Conservation (phyloP, 164 flowering plant genomes). For the Annona cherimola region DNA sequence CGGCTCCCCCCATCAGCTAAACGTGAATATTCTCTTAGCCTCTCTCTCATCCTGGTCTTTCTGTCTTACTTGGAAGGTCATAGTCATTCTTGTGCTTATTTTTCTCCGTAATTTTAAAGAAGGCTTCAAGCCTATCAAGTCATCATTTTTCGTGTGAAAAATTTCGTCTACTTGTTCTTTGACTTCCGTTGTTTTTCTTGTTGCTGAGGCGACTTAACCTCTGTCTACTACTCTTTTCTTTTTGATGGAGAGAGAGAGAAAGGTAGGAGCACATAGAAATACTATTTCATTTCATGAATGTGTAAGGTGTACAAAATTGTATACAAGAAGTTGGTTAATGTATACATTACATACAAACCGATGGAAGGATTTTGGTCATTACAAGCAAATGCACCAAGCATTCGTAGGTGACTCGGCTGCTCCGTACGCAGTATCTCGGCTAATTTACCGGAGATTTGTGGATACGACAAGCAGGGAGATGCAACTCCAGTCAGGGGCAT, state of each 20-base stretch:
- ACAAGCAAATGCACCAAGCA: not conserved
- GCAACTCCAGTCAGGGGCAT: not conserved
- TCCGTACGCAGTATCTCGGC: not conserved
- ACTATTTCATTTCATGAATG: not conserved
- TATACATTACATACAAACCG: slow-evolving; percentile 5
- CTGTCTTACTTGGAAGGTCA: not conserved
- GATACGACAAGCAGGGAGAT: not conserved
- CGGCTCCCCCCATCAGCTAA: no score
- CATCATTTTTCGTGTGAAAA: not conserved
- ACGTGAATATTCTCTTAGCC: no score
- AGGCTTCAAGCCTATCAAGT: not conserved
- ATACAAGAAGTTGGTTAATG: slow-evolving; percentile 2
- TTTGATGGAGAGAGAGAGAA: not conserved
- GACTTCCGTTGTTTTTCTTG: not conserved
- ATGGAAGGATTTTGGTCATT: not conserved
- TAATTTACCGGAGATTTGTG: not conserved
- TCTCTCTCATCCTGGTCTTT: no score
- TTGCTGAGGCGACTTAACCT: not conserved
- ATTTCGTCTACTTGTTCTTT: not conserved
- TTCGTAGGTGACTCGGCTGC: not conserved
- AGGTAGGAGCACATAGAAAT: not conserved
- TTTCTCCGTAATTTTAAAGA: not conserved
- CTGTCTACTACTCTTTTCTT: not conserved
- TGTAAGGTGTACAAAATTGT: slow-evolving; percentile 6
- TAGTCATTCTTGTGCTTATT: not conserved